Evolutionary conservation across 2,329 filamentous ascomycete genomes (phyloP), one percentile per base, ranked within the genome.

Genomic region (Botrytis hyacinthi): DNA sequence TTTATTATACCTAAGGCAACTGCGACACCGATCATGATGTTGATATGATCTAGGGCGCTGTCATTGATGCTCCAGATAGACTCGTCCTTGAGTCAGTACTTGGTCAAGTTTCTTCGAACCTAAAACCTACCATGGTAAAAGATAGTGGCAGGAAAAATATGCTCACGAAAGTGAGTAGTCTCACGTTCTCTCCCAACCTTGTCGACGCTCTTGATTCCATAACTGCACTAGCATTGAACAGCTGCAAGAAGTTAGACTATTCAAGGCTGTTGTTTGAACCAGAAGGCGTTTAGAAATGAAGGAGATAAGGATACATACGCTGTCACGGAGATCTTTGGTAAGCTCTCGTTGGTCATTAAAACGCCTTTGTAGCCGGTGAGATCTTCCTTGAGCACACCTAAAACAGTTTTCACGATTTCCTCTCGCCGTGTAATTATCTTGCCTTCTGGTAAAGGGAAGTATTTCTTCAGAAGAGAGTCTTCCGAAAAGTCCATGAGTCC

Each of bases 401-500:
- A 37, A 2, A 0, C 1, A 3, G 1, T 37, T 26, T 16, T 35
- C 2, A 37, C 32, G 0, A 61, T 37, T 8, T 1, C 40, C 0
- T 61, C 59, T 37, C 22, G 59, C 10, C n/a, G 0, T 8, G 12
- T 14, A 61, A 32, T 37, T 26, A 26, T 61, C 6, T 4, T 16
- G 0, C 59, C 59, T 8, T 37, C 32, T 22, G 35, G 59, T 26
- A 61, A n/a, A 37, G 35, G 59, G 10, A 8, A 61, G 0, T 26
- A 3, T 1, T 1, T 61, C 0, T 61, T 22, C 1, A 37, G 0
- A 0, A 0, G 10, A 3, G 35, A 61, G 1, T 26, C 2, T 3
- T 61, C 5, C 59, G 32, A 40, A 37, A 61, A 37, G 3, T 40
- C 32, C 22, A 61, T 61, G 32, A 61, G 40, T 7, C 20, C 59